Base-by-base conservation (phyloP, 2,329 filamentous ascomycete species). In the Dactylellina drechsleri region DNA sequence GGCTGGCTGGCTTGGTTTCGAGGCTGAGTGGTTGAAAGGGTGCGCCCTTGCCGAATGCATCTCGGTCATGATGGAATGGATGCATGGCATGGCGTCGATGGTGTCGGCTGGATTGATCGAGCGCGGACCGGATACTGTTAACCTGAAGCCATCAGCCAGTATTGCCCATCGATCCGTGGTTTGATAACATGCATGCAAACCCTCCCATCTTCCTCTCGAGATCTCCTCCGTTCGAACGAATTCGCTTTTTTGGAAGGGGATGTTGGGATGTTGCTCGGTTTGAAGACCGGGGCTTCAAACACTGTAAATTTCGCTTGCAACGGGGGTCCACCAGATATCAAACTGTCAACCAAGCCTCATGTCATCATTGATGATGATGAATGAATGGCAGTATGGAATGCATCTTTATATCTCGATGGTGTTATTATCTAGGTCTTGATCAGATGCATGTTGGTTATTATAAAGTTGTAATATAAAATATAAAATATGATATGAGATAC, bases 261-360 rank as follows among this genome's bases (percentile, higher is more conserved):
- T 36, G 31, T 2, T 67, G 56, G 58, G 56, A 54, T 36, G 61
- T 70, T 15, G 43, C 57, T 62, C 43, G 57, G 57, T 61, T 61
- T 70, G 49, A 26, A 23, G 66, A 62, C 66, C 59, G 45, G 66
- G 66, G 66, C 66, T 62, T 70, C 66, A 70, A 70, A 70, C 65
- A 68, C 47, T n/a, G 54, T 70, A 36, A 36, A 70, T 70, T 70
- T 62, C 57, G 57, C 57, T 62, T 62, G 43, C 15, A 47, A 47
- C 43, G 7, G 15, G 15, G 43, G 43, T n/a, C 43, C 43, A 47
- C 5, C 43, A 2, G 13, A n/a, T 6, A n/a, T 18, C 43, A 47
- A n/a, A 47, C 16, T 47, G 15, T 36, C 31, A 36, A 36, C 31
- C 31, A 36, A 36, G 31, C 10, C 6, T 36, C 31, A 66, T 54